Conservation (phyloP, 768 basidiomycete genomes). For the Chalciporus sphaerocephalus region DNA sequence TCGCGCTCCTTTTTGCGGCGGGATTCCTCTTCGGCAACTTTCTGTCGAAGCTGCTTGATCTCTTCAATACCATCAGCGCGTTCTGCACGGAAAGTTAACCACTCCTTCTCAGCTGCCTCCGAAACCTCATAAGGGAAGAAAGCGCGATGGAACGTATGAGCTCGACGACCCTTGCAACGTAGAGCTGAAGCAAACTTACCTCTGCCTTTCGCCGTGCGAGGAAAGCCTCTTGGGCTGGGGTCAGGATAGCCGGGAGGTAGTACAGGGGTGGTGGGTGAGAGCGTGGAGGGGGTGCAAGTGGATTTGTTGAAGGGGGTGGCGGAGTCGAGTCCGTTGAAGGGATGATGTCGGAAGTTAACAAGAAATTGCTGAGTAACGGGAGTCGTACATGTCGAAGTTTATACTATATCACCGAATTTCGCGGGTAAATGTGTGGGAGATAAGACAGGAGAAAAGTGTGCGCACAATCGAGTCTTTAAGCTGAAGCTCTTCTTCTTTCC, state of each 20-base stretch:
- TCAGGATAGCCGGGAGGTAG: slow-evolving; percentile 68
- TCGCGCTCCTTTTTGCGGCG: slow-evolving; percentile 42
- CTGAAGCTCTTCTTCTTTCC: slow-evolving; percentile 79
- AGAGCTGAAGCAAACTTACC: slow-evolving; percentile 36
- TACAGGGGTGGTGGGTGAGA: slow-evolving; percentile 74
- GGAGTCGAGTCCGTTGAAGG: slow-evolving; percentile 35
- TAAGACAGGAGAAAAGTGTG: slow-evolving; percentile 11
- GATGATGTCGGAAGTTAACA: slow-evolving; percentile 69
- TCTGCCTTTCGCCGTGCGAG: slow-evolving; percentile 57
- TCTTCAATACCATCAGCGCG: slow-evolving; percentile 56
- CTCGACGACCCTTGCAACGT: background rate
- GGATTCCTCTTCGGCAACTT: slow-evolving; percentile 62
- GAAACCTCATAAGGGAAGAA: slow-evolving; percentile 41
- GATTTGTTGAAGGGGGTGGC: slow-evolving; percentile 27
- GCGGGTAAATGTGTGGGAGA: background rate
- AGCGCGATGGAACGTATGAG: slow-evolving; percentile 1
- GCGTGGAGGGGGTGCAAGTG: slow-evolving; percentile 48
- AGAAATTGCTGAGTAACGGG: slow-evolving; percentile 70
- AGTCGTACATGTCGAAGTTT: slow-evolving; percentile 68
- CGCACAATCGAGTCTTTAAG: slow-evolving; percentile 78
- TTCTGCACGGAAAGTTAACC: slow-evolving; percentile 60
- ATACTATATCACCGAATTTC: slow-evolving; percentile 41
- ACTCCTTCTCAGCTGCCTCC: slow-evolving; percentile 65
- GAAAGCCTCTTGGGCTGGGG: slow-evolving; percentile 66
- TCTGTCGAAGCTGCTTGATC: slow-evolving; percentile 55